Percentiles rank a stretch among this genome's conserved stretches.
These are phyloP conservation scores for Verticillium albo-atrum DNA, from an alignment of 2,329 filamentous ascomycete genomes.

Conservation along the genomic window DNA sequence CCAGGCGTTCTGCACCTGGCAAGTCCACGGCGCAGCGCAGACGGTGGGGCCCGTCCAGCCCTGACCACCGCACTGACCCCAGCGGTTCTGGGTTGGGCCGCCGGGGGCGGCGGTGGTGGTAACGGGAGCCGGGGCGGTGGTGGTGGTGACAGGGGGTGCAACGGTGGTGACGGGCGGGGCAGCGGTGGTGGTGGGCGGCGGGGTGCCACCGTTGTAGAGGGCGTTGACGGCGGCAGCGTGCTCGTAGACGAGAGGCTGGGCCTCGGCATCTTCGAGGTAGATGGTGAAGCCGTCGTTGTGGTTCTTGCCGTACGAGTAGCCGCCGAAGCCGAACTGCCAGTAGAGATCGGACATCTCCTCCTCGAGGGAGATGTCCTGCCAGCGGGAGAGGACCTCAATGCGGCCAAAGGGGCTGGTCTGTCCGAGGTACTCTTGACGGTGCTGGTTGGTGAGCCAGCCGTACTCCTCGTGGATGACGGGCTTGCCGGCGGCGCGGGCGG, in stretches of 20 bases:
- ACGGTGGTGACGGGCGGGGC: neutral
- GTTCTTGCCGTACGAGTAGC: constrained; percentile 45
- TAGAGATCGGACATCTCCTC: constrained; percentile 48
- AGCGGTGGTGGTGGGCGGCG: neutral
- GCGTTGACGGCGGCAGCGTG: constrained; percentile 36
- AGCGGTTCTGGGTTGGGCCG: neutral
- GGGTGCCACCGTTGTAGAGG: neutral
- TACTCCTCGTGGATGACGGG: constrained; percentile 54
- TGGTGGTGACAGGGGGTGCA: neutral
- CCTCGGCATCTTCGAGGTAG: constrained; percentile 45
- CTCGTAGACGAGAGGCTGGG: constrained; percentile 35
- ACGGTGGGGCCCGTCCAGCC: constrained; percentile 9
- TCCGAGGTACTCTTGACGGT: constrained; percentile 39
- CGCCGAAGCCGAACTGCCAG: constrained; percentile 50
- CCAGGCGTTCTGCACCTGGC: constrained; percentile 9
- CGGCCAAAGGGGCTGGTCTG: constrained; percentile 37
- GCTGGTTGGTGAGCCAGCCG: constrained; percentile 47
- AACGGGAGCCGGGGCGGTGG: neutral
- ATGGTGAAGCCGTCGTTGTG: constrained; percentile 55
- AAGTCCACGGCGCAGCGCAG: constrained; percentile 10
- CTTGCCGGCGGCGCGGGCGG: constrained; percentile 37
- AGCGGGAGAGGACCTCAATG: constrained; percentile 38
- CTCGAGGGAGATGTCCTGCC: constrained; percentile 43
- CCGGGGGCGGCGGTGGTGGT: neutral
- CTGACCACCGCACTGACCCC: constrained; percentile 13